Percentiles rank a stretch among this genome's conserved stretches.
Conservation (phyloP, 1,284 basidiomycete genomes). For the Leccinum pachyderme region DNA sequence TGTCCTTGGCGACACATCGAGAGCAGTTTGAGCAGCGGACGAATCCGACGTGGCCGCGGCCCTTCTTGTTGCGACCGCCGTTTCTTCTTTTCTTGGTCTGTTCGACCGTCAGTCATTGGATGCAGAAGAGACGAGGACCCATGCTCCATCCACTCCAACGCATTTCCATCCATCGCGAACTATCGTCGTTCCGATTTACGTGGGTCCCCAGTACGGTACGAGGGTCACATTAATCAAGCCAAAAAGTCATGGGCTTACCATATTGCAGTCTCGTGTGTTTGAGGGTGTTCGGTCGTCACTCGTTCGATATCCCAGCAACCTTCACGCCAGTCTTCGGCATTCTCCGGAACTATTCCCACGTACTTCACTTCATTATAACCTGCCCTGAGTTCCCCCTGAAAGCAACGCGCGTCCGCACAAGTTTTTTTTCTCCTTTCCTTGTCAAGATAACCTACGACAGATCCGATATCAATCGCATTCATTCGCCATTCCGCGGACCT, state of each 20-base stretch:
- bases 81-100: conserved; percentile 99
- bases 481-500: conserved; percentile 1
- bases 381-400: conserved; percentile 22
- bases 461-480: background rate
- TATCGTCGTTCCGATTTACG: background rate
- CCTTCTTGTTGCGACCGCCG: conserved; percentile 97
- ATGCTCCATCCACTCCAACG: conserved; percentile 14
- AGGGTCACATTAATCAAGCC: background rate
- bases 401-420: background rate
- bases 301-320: background rate
- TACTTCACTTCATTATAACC: background rate
- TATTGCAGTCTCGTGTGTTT: conserved; percentile 24
- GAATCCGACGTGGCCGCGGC: conserved; percentile 92
- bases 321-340: conserved; percentile 18
- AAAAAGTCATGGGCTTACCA: conserved; percentile 27
- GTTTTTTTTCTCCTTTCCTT: background rate
- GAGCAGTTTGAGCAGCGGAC: conserved; percentile 99
- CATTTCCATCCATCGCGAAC: conserved; percentile 12
- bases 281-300: conserved; percentile 20
- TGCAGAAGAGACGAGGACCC: background rate
- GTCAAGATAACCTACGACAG: background rate
- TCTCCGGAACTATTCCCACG: conserved; percentile 26
- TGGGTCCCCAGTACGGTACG: conserved; percentile 2
- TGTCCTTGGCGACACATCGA: conserved; percentile 93
- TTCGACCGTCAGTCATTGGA: background rate